Evolutionary conservation across 495 filamentous ascomycete species (phyloP), one percentile per base, ranked within the genome.

Genomic region (Aspergillus panamensis): DNA sequence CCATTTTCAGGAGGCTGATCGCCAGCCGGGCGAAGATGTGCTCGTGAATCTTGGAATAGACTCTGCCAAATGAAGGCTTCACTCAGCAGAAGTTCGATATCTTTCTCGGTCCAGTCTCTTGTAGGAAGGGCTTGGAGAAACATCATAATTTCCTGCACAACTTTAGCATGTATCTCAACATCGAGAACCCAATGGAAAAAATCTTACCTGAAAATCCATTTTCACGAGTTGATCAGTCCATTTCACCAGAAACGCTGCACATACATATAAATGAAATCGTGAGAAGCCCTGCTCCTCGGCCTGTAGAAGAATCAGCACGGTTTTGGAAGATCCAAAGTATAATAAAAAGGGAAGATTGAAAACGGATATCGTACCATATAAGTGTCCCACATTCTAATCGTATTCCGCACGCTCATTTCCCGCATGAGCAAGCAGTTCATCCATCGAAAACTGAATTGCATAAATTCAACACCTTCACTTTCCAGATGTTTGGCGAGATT

Each of bases 391-490:
- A 98, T 98, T 60, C 94, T 79, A 62, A 97, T 96, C 1, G 90
- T 96, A 65, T 96, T 97, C 71, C 85, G 89, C 40, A 98, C 91
- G 70, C 87, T 96, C 58, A 98, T 88, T 73, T 98, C 94, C 59
- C 94, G 82, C 94, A 98, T 98, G 62, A 98, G 77, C 58, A 98
- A 81, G 66, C 94, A 98, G 65, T 98, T 98, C 94, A 98, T 97
- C 94, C 94, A 98, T 57, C 94, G 82, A 69, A 98, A 98, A 69
- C 91, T 96, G 68, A 98, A 98, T 68, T 98, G 94, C 71, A 98
- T 97, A 64, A 98, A 98, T 69, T 98, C 95, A 29, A 98, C 91
- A 10, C 89, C 87, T 68, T 97, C 90, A 20, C 81, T 81, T 65
- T 95, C 90, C 16, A 98, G 78, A 66, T 98, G 94, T 58, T 88